phyloP scores from a whole-genome alignment of 768 basidiomycete species.

The Tricholoma bakamatsutake region DNA sequence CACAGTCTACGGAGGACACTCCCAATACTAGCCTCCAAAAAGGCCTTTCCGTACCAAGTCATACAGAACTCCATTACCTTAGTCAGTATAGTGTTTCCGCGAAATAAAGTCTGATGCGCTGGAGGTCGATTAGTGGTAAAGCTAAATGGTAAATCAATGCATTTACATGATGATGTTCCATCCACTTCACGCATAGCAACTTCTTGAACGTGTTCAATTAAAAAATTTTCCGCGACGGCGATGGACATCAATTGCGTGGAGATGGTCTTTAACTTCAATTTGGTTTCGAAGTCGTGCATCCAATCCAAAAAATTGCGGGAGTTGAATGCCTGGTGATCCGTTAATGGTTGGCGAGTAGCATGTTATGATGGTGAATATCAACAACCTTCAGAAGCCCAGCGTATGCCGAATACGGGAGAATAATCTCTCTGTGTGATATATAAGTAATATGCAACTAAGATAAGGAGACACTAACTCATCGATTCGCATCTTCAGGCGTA shows the following conservation, averaged over 20 bases:
- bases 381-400: slow-evolving; percentile 51
- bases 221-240: slow-evolving; percentile 58
- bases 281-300: slow-evolving; percentile 65
- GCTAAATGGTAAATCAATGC: background rate
- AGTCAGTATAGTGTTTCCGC: slow-evolving; percentile 60
- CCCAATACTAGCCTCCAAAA: slow-evolving; percentile 79
- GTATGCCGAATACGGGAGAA: slow-evolving; percentile 67
- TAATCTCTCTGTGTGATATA: slow-evolving; percentile 55
- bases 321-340: slow-evolving; percentile 38
- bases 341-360: background rate
- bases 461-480: slow-evolving; percentile 52
- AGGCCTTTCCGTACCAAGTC: slow-evolving; percentile 73
- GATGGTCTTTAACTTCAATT: slow-evolving; percentile 59
- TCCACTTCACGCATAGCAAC: slow-evolving; percentile 69
- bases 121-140: background rate
- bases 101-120: slow-evolving; percentile 77
- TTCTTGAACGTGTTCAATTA: slow-evolving; percentile 65
- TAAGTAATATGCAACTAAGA: background rate
- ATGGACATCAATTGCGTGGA: slow-evolving; percentile 60
- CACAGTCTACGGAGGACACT: slow-evolving; percentile 62
- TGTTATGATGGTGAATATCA: background rate
- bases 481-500: slow-evolving; percentile 66
- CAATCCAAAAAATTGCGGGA: slow-evolving; percentile 67
- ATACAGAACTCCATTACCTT: slow-evolving; percentile 78
- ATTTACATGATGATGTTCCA: slow-evolving; percentile 58